A percentile compares a stretch with the other conserved stretches of the same genome.
Conservation (phyloP, 768 basidiomycete species). For the Boletus patriciae region DNA sequence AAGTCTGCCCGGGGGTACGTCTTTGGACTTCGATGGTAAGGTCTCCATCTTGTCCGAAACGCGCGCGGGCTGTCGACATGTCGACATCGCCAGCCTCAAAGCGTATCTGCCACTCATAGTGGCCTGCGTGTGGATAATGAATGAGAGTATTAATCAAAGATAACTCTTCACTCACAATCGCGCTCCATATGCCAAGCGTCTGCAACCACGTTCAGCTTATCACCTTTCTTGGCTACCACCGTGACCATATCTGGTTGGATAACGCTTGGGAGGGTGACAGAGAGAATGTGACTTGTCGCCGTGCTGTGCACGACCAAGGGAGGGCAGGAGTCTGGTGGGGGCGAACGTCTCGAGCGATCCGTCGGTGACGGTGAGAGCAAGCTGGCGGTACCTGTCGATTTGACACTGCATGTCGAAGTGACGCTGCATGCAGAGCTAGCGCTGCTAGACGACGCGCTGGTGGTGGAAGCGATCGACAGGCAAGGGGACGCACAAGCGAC, state of each 20-base stretch:
- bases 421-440: conserved; percentile 28
- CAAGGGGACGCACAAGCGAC: conserved; percentile 31
- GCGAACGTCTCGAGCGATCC: conserved; percentile 33
- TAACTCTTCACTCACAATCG: conserved; percentile 48
- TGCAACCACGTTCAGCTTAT: conserved; percentile 55
- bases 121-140: conserved; percentile 39
- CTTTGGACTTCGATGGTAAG: conserved; percentile 48
- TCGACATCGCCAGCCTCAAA: conserved; percentile 57
- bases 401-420: conserved; percentile 21
- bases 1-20: conserved; percentile 25
- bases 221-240: conserved; percentile 58
- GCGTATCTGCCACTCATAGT: conserved; percentile 60
- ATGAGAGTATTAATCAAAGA: neutral
- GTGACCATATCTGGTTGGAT: conserved; percentile 65
- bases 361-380: conserved; percentile 29
- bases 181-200: conserved; percentile 62
- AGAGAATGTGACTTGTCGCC: conserved; percentile 42
- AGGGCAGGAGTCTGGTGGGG: conserved; percentile 38
- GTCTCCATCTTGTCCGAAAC: conserved; percentile 45
- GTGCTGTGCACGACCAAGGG: conserved; percentile 47
- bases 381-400: conserved; percentile 16
- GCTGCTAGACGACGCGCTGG: conserved; percentile 25
- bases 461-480: conserved; percentile 26
- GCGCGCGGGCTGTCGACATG: conserved; percentile 52
- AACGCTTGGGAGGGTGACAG: conserved; percentile 47